These are phyloP conservation scores for Prunus fruticosa DNA, from an alignment of 306 rosid genomes.

Conservation along the genomic window DNA sequence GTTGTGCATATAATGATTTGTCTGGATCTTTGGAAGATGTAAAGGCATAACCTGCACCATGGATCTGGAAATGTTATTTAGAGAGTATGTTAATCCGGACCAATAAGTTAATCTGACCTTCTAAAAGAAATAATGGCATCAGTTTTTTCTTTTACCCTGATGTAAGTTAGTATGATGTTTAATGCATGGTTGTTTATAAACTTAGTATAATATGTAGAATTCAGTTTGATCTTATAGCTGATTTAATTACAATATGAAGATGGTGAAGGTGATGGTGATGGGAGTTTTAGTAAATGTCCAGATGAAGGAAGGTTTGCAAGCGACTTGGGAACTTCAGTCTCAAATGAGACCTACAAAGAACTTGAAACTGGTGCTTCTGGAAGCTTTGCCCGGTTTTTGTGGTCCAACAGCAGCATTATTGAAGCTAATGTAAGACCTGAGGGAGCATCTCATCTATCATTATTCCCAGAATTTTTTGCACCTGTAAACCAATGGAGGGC, in stretches of 20 bases:
- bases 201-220: not conserved
- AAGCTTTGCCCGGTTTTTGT: slow-evolving; percentile 18
- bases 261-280: slow-evolving; percentile 25
- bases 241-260: slow-evolving; percentile 21
- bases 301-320: slow-evolving; percentile 18
- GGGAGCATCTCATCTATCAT: slow-evolving; percentile 31
- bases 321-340: slow-evolving; percentile 11
- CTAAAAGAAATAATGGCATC: not conserved
- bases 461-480: slow-evolving; percentile 34
- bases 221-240: slow-evolving; percentile 8
- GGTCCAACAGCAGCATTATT: slow-evolving; percentile 19
- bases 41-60: not conserved
- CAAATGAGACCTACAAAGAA: slow-evolving; percentile 5
- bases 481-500: slow-evolving; percentile 17
- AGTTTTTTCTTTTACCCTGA: not conserved
- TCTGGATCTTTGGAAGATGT: not conserved
- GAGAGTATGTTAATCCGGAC: not conserved
- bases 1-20: slow-evolving; percentile 3
- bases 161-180: not conserved
- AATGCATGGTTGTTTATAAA: not conserved
- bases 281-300: slow-evolving; percentile 16
- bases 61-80: not conserved
- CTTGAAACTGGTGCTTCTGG: slow-evolving; percentile 21
- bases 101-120: not conserved
- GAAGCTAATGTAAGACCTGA: slow-evolving; percentile 28